phyloP scores from a whole-genome alignment of 371 early-diverging fungal species.

The Syncephalastrum monosporum region DNA sequence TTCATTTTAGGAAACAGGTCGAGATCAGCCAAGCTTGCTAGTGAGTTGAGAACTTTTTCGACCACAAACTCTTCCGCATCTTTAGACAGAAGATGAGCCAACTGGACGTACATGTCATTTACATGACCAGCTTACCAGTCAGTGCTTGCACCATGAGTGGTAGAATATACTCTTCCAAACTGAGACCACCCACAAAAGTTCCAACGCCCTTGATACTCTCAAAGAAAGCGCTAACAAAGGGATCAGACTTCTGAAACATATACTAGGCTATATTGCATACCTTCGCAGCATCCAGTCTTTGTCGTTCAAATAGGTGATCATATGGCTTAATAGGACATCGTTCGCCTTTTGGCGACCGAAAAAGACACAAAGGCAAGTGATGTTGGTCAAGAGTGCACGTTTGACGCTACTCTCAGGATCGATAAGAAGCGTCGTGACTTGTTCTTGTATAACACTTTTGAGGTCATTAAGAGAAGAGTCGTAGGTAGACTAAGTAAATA shows the following conservation, averaged over 20 bases:
- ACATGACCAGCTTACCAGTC: constrained; percentile 56
- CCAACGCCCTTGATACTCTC: constrained; percentile 90
- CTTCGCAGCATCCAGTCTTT: constrained; percentile 89
- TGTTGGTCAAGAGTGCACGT: constrained; percentile 71
- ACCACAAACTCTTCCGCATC: constrained; percentile 92
- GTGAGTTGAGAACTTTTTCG: constrained; percentile 79
- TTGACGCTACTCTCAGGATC: constrained; percentile 74
- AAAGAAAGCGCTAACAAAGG: constrained; percentile 77
- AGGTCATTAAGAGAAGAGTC: constrained; percentile 73
- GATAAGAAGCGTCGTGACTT: constrained; percentile 64
- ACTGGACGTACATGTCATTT: background rate
- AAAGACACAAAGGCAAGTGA: constrained; percentile 80
- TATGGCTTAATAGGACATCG: constrained; percentile 85
- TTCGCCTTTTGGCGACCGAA: constrained; percentile 83
- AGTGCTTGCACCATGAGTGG: constrained; percentile 91
- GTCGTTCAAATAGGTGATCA: constrained; percentile 95
- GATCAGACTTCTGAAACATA: background rate
- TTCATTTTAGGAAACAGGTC: constrained; percentile 83
- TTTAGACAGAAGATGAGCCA: constrained; percentile 7
- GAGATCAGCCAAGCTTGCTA: constrained; percentile 80
- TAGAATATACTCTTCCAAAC: constrained; percentile 88
- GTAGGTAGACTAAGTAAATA: constrained; percentile 58
- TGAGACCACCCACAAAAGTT: constrained; percentile 81
- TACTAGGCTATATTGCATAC: constrained; percentile 25
- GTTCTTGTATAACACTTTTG: constrained; percentile 74